These are phyloP conservation scores for Boletus reticulatus DNA, from an alignment of 768 basidiomycete species.

Conservation along the genomic window DNA sequence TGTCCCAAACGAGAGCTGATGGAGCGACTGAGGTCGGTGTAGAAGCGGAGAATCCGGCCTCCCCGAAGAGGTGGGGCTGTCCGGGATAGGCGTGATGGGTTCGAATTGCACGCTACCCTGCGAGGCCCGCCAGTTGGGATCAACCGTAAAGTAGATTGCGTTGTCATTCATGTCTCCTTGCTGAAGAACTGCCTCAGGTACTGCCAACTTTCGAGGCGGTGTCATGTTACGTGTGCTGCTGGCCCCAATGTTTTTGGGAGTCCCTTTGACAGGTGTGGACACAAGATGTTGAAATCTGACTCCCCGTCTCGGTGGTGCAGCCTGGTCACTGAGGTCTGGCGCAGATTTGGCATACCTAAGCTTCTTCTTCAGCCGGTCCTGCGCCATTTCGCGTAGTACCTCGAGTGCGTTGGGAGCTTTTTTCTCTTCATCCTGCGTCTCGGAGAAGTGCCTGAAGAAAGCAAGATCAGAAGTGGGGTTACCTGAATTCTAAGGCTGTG, in stretches of 20 bases:
- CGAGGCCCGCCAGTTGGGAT: constrained; percentile 22
- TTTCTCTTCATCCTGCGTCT: constrained; percentile 6
- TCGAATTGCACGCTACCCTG: constrained; percentile 19
- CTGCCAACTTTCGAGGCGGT: background rate
- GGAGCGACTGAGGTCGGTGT: constrained; percentile 20
- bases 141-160: constrained; percentile 30
- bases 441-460: constrained; percentile 12
- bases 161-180: constrained; percentile 16
- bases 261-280: background rate
- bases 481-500: background rate
- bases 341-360: constrained; percentile 22
- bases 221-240: background rate
- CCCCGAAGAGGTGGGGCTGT: constrained; percentile 1
- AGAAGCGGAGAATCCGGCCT: constrained; percentile 25
- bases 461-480: background rate
- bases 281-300: background rate
- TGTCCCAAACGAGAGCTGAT: constrained; percentile 11
- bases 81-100: constrained; percentile 25
- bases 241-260: background rate
- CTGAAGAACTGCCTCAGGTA: background rate
- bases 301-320: background rate
- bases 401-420: constrained; percentile 2
- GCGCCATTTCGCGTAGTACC: constrained; percentile 12
- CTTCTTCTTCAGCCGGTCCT: constrained; percentile 19
- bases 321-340: constrained; percentile 18